Base-by-base conservation (phyloP, 2,329 filamentous ascomycete species). In the Rhynchosporium agropyri region DNA sequence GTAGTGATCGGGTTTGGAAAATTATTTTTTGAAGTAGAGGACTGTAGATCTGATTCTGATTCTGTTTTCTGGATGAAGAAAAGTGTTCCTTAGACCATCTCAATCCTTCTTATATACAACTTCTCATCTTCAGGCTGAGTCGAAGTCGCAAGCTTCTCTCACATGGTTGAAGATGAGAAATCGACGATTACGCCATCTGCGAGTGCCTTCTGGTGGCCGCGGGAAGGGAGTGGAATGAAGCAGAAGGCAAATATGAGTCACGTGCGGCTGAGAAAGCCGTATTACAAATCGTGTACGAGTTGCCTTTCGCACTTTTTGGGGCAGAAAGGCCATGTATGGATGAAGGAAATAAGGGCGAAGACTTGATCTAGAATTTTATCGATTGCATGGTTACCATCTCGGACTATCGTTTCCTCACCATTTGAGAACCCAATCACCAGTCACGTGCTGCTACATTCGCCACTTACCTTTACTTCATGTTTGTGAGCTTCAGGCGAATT, bases 201-300 rank as follows among this genome's bases (percentile, higher is more conserved):
- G 45, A n/a, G 67, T 61, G 43, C 54, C 54, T 59, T 67, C 67
- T 65, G 55, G 69, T 68, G 63, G 58, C 42, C 62, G 62, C 65
- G 42, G 54, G 68, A 70, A 70, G 29, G 38, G 48, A 8, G 54
- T 61, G 53, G 67, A 69, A 67, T 28, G 28, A 9, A 12, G 49
- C 36, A 49, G 59, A 62, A 57, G 4, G 33, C 33, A 10, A 36
- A 10, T 36, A 36, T 36, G 33, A 36, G 10, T 43, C 58, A 54
- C 48, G 28, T 55, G 54, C 29, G 49, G 43, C 15, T 58, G 43
- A 58, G 33, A 43, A 40, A 48, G 54, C 49, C 40, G 50, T 58
- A 64, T 64, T 61, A 64, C 48, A 53, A 64, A 64, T 59, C 90
- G 55, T 49, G 36, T 40, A 46, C 90, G 13, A 36, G 13, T 46